These are phyloP conservation scores for Anthracocystis setariae DNA, from an alignment of 1,284 basidiomycete species.

Conservation along the genomic window DNA sequence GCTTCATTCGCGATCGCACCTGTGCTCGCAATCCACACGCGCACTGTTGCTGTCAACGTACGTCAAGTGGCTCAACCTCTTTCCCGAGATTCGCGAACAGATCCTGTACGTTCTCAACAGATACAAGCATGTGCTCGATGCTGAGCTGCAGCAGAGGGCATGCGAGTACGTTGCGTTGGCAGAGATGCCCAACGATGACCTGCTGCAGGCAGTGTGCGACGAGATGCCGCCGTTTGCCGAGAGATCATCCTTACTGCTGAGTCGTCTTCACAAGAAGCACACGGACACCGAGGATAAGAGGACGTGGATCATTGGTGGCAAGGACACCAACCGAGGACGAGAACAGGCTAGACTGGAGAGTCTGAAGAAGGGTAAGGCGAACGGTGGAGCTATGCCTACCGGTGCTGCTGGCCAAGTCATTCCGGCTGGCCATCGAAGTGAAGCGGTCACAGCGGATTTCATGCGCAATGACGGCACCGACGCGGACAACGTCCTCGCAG, in stretches of 20 bases:
- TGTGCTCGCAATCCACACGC: slow-evolving; percentile 90
- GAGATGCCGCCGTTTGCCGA: slow-evolving; percentile 99
- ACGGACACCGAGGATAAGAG: slow-evolving; percentile 83
- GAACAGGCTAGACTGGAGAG: slow-evolving; percentile 73
- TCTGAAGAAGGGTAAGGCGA: slow-evolving; percentile 68
- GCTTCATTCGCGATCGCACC: slow-evolving; percentile 93
- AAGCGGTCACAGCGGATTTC: slow-evolving; percentile 48
- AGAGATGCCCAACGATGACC: slow-evolving; percentile 77
- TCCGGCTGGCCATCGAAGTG: slow-evolving; percentile 41
- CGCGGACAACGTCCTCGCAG: slow-evolving; percentile 76
- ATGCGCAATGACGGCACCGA: slow-evolving; percentile 35
- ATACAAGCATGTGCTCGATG: slow-evolving; percentile 93
- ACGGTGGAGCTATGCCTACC: slow-evolving; percentile 63
- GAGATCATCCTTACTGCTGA: slow-evolving; percentile 83
- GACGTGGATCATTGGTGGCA: slow-evolving; percentile 94
- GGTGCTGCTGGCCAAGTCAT: slow-evolving; percentile 52
- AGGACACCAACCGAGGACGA: slow-evolving; percentile 84
- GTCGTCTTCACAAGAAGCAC: slow-evolving; percentile 85
- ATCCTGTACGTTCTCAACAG: slow-evolving; percentile 94
- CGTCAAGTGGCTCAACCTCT: slow-evolving; percentile 99
- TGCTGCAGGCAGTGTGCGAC: slow-evolving; percentile 93
- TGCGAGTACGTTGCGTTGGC: slow-evolving; percentile 71
- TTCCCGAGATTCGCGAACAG: slow-evolving; percentile 96
- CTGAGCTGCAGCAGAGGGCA: slow-evolving; percentile 96
- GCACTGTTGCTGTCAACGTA: slow-evolving; percentile 94